phyloP scores from a whole-genome alignment of 495 filamentous ascomycete genomes.

The Trichoderma virens region DNA sequence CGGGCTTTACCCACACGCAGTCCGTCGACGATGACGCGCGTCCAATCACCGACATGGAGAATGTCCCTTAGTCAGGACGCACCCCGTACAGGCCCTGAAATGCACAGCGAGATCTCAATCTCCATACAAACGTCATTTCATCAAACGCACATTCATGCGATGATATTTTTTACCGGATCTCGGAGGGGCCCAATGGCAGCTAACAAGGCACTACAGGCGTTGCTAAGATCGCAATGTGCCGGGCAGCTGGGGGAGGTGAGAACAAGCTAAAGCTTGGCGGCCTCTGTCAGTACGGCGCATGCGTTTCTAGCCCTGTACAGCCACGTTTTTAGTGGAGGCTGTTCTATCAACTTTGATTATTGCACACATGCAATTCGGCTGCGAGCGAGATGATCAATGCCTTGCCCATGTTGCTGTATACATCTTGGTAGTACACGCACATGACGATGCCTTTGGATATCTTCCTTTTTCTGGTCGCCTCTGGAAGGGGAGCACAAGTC shows the following conservation, averaged over 20 bases:
- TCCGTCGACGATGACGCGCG: too few species aligned
- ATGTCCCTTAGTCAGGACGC: too few species aligned
- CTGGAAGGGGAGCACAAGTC: neutral
- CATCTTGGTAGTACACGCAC: neutral
- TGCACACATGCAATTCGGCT: neutral
- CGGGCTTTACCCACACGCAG: too few species aligned
- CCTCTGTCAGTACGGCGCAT: neutral
- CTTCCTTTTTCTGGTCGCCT: neutral
- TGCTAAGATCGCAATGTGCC: neutral
- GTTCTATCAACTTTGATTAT: neutral
- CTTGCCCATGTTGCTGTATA: neutral
- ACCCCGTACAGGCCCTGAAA: too few species aligned
- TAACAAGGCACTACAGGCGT: too few species aligned
- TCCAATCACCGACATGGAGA: too few species aligned
- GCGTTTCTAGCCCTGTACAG: conserved; percentile 4
- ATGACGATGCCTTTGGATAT: neutral
- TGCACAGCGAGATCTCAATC: too few species aligned
- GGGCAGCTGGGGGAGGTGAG: neutral
- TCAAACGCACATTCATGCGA: neutral
- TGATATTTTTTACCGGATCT: too few species aligned
- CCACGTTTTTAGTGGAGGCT: conserved; percentile 2
- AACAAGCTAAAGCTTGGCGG: neutral
- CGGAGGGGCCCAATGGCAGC: too few species aligned
- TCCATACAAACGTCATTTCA: too few species aligned
- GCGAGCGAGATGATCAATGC: neutral